Evolutionary conservation across 2,329 filamentous ascomycete genomes (phyloP).

Genomic region (Beauveria medogensis): DNA sequence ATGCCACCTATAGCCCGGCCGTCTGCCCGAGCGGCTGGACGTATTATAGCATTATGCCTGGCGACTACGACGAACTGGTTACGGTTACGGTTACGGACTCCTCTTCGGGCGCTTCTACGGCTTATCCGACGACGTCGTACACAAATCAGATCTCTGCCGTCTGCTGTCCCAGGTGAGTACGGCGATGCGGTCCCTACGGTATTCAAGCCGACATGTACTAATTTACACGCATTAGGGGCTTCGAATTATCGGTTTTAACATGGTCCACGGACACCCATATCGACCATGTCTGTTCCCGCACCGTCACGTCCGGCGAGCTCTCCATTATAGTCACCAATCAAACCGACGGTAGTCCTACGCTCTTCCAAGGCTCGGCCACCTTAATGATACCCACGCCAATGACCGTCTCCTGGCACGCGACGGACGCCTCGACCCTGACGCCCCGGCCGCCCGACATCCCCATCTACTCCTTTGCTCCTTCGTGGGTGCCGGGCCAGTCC

Average conservation of each 20-base stretch:
- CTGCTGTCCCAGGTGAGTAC: conserved; percentile 5
- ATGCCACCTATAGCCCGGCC: not conserved
- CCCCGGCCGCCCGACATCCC: not conserved
- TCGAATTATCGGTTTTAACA: not conserved
- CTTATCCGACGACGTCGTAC: not conserved
- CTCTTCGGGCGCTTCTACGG: not conserved
- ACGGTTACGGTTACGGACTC: not conserved
- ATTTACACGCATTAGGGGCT: not conserved
- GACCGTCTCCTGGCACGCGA: not conserved
- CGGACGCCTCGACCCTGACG: not conserved
- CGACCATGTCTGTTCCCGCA: not conserved
- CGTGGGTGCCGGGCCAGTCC: conserved; percentile 1
- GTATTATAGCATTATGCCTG: conserved; percentile 3
- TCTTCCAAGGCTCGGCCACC: not conserved
- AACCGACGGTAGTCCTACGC: not conserved
- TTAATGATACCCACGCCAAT: not conserved
- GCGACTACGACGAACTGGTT: not conserved
- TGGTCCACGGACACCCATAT: not conserved
- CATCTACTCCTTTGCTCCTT: not conserved
- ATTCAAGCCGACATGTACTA: not conserved
- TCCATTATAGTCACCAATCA: not conserved
- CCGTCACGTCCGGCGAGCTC: not conserved
- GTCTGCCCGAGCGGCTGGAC: conserved; percentile 10
- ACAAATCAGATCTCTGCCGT: not conserved
- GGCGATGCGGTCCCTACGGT: not conserved